These are phyloP conservation scores for Pugionium dolabratum DNA, from an alignment of 345 rosid species.

Conservation along the genomic window DNA sequence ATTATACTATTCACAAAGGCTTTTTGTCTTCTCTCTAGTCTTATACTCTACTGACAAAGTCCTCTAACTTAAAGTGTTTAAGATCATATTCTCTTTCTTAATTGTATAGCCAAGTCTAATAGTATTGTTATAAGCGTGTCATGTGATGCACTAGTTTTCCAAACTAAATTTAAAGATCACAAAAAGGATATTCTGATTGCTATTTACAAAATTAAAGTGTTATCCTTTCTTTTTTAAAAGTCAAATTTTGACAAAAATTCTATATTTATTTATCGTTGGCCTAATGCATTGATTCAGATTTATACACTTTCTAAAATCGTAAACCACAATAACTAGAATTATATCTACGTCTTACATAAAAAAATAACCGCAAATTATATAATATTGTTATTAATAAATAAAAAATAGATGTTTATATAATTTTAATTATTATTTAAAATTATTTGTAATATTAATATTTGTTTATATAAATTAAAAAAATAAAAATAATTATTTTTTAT, in stretches of 20 bases:
- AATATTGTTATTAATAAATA: too few relatives aligned
- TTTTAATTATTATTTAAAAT: too few relatives aligned
- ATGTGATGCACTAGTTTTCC: not conserved
- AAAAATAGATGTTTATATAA: too few relatives aligned
- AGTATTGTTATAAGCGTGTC: not conserved
- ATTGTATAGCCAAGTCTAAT: not conserved
- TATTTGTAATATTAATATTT: too few relatives aligned
- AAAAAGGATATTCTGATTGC: not conserved
- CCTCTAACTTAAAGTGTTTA: not conserved
- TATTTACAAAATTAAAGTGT: not conserved
- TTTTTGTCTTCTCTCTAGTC: slow-evolving; percentile 2
- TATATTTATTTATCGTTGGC: not conserved
- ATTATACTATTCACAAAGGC: slow-evolving; percentile 15
- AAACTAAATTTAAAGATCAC: not conserved
- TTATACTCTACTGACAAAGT: slow-evolving; percentile 20
- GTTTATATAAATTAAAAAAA: too few relatives aligned
- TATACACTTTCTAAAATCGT: too few relatives aligned
- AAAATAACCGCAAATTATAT: too few relatives aligned
- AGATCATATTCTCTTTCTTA: not conserved
- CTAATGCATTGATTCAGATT: not conserved
- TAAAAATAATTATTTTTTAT: too few relatives aligned
- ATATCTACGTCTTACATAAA: too few relatives aligned
- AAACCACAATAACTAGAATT: too few relatives aligned
- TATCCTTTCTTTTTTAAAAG: not conserved
- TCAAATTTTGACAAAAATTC: not conserved